Percentiles rank a stretch among this genome's conserved stretches.
phyloP scores from a whole-genome alignment of 352 stramenopile species.

The Phytophthora chlamydospora region DNA sequence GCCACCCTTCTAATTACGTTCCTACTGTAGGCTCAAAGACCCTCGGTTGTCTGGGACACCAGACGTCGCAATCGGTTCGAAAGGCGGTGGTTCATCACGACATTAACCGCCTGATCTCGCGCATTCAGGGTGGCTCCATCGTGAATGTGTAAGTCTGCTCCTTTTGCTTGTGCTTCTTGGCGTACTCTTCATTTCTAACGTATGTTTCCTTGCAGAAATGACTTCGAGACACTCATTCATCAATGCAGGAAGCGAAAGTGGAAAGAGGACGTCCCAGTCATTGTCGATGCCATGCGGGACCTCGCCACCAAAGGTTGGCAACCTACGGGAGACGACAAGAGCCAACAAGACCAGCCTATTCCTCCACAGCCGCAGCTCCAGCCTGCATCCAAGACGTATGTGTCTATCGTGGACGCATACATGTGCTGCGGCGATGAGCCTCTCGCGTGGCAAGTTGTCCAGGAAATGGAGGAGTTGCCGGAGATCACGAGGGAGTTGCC shows the following conservation, averaged over 20 bases:
- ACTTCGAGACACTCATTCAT: conserved; percentile 85
- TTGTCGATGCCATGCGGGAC: conserved; percentile 61
- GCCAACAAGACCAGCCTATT: conserved; percentile 16
- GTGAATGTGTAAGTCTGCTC: conserved; percentile 58
- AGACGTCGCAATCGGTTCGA: conserved; percentile 69
- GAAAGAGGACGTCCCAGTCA: conserved; percentile 70
- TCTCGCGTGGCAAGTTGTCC: conserved; percentile 62
- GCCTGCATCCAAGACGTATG: conserved; percentile 69
- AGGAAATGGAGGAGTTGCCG: conserved; percentile 46
- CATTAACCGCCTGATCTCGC: conserved; percentile 62
- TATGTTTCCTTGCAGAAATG: conserved; percentile 46
- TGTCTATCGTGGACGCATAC: conserved; percentile 80
- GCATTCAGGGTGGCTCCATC: conserved; percentile 47
- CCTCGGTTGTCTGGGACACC: conserved; percentile 61
- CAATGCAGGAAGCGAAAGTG: conserved; percentile 86
- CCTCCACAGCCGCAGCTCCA: conserved; percentile 59
- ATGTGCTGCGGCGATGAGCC: conserved; percentile 66
- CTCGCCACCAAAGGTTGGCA: conserved; percentile 57
- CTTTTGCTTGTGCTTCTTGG: not conserved
- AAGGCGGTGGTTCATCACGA: conserved; percentile 76
- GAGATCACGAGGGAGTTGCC: conserved; percentile 50
- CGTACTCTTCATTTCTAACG: conserved; percentile 4
- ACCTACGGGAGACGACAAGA: conserved; percentile 4
- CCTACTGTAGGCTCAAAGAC: conserved; percentile 39
- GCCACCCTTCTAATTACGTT: not conserved